phyloP scores from a whole-genome alignment of 2,329 filamentous ascomycete species.

The Epichloe aotearoae region DNA sequence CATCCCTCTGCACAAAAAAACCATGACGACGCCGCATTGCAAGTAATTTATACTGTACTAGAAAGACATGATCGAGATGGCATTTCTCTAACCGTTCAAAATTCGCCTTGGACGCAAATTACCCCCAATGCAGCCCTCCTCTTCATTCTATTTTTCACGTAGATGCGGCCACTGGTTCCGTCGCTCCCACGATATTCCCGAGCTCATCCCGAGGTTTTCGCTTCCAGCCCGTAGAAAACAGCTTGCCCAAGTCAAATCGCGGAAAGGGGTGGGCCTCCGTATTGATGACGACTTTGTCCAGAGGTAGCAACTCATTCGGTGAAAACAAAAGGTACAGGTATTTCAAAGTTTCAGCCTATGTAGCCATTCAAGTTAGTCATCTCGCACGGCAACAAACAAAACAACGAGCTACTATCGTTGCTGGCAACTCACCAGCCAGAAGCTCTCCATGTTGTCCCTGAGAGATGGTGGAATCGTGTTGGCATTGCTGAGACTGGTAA shows the following conservation, averaged over 20 bases:
- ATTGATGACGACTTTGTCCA: conserved; percentile 84
- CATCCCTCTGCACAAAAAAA: no score
- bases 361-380: conserved; percentile 2
- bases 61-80: not conserved
- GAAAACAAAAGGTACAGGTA: conserved; percentile 96
- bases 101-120: not conserved
- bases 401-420: not conserved
- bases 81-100: not conserved
- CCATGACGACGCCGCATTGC: no score
- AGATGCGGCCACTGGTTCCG: not conserved
- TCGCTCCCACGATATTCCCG: conserved; percentile 23
- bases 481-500: conserved; percentile 69
- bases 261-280: conserved; percentile 91
- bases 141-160: not conserved
- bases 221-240: conserved; percentile 73
- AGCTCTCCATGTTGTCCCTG: conserved; percentile 95
- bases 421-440: conserved; percentile 66
- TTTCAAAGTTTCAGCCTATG: conserved; percentile 84
- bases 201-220: conserved; percentile 46
- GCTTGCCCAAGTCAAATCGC: conserved; percentile 64
- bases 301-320: conserved; percentile 63
- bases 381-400: not conserved
- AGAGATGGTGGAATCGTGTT: conserved; percentile 53
- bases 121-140: not conserved
- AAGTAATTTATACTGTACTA: no score